These are phyloP conservation scores for Tieghemostelium lacteum DNA, from an alignment of 78 protist species.

Conservation along the genomic window DNA sequence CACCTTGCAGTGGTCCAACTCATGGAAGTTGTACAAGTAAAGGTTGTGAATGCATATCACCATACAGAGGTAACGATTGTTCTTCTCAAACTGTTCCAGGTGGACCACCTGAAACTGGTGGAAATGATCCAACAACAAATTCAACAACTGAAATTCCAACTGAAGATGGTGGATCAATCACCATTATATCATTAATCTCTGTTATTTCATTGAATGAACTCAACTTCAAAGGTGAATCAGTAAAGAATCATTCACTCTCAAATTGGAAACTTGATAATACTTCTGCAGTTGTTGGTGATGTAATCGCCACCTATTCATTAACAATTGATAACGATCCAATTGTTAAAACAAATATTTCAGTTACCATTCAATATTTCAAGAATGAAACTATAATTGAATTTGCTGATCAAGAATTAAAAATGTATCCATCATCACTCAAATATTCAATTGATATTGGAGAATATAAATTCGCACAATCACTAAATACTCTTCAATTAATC, in stretches of 20 bases:
- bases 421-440: constrained; percentile 42
- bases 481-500: constrained; percentile 13
- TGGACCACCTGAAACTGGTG: neutral
- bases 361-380: constrained; percentile 10
- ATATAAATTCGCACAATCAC: neutral
- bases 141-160: neutral
- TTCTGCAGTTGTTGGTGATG: neutral
- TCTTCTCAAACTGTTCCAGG: neutral
- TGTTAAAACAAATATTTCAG: neutral
- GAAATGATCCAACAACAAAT: neutral
- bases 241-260: neutral
- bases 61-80: neutral
- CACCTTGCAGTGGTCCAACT: neutral
- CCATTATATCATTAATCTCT: constrained; percentile 2
- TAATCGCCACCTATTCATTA: neutral
- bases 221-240: neutral
- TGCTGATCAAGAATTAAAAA: constrained; percentile 3
- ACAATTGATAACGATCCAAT: neutral
- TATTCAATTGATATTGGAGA: constrained; percentile 12
- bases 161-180: neutral
- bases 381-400: neutral
- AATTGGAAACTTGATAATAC: constrained; percentile 1
- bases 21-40: neutral
- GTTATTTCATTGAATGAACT: constrained; percentile 4
- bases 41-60: neutral